Percentiles rank a stretch among this genome's conserved stretches.
phyloP scores from a whole-genome alignment of 306 rosid species.

The Pterocarpus macrocarpus region DNA sequence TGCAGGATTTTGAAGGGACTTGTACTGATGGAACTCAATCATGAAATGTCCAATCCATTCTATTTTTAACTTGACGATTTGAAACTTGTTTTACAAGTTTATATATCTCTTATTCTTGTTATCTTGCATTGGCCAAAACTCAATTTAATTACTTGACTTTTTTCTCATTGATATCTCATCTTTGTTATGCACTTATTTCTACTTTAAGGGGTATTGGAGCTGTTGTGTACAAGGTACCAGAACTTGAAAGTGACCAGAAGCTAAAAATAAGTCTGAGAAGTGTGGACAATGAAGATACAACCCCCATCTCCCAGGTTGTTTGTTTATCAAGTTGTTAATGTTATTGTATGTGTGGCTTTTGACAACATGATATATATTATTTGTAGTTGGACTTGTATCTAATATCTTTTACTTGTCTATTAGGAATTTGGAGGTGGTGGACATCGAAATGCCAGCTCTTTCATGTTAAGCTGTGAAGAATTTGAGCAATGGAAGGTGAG shows the following conservation, averaged over 20 bases:
- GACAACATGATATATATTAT: slow-evolving; percentile 13
- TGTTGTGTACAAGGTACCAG: slow-evolving; percentile 75
- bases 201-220: slow-evolving; percentile 84
- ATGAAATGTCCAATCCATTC: background rate
- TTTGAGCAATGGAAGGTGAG: slow-evolving; percentile 77
- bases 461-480: slow-evolving; percentile 66
- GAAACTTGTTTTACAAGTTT: slow-evolving; percentile 30
- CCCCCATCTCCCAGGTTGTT: slow-evolving; percentile 73
- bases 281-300: slow-evolving; percentile 74
- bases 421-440: slow-evolving; percentile 95
- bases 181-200: slow-evolving; percentile 24
- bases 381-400: slow-evolving; percentile 32
- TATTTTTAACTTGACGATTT: background rate
- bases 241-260: slow-evolving; percentile 64
- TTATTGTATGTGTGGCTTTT: slow-evolving; percentile 2
- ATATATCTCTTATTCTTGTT: background rate
- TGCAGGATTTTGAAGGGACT: slow-evolving; percentile 6
- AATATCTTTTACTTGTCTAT: slow-evolving; percentile 30
- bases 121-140: slow-evolving; percentile 24
- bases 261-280: slow-evolving; percentile 88
- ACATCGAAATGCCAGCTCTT: slow-evolving; percentile 81
- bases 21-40: background rate
- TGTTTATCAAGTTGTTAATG: slow-evolving; percentile 24
- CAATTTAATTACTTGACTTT: background rate
- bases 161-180: slow-evolving; percentile 21